phyloP scores from a whole-genome alignment of 2,329 filamentous ascomycete genomes.

The Trichoderma pleuroti region DNA sequence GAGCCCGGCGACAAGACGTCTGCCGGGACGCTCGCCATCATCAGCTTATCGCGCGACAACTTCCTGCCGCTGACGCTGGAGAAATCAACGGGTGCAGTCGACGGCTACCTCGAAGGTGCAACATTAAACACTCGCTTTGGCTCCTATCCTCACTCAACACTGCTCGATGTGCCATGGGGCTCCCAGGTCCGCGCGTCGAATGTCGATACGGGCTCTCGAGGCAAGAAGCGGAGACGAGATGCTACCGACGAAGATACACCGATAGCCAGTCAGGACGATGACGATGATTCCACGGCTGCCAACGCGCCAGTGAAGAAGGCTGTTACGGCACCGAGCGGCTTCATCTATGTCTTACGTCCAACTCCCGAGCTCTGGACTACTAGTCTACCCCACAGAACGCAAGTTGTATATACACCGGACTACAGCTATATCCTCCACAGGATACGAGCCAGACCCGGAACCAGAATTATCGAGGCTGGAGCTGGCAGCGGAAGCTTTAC shows the following conservation, averaged over 20 bases:
- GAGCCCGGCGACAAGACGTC: slow-evolving; percentile 61
- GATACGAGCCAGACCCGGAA: slow-evolving; percentile 69
- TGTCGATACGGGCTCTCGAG: slow-evolving; percentile 88
- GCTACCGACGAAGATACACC: slow-evolving; percentile 43
- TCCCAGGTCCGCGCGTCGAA: slow-evolving; percentile 85
- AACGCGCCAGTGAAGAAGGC: slow-evolving; percentile 44
- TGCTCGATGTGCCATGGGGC: slow-evolving; percentile 81
- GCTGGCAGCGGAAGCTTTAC: slow-evolving; percentile 82
- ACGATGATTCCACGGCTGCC: slow-evolving; percentile 31
- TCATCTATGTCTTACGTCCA: slow-evolving; percentile 73
- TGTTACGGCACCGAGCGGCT: slow-evolving; percentile 60
- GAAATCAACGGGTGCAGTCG: slow-evolving; percentile 57
- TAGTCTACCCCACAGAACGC: slow-evolving; percentile 75
- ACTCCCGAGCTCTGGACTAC: slow-evolving; percentile 81
- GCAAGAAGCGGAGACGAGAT: slow-evolving; percentile 61
- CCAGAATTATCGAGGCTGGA: slow-evolving; percentile 73
- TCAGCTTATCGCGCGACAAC: slow-evolving; percentile 85
- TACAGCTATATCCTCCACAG: slow-evolving; percentile 81
- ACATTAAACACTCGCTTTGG: slow-evolving; percentile 92
- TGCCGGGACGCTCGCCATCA: slow-evolving; percentile 68
- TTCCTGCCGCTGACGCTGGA: slow-evolving; percentile 72
- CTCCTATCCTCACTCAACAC: slow-evolving; percentile 77
- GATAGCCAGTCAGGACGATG: slow-evolving; percentile 34
- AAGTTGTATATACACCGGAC: slow-evolving; percentile 83
- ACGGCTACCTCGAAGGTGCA: slow-evolving; percentile 72